Conservation (phyloP, 306 rosid genomes). For the Fragaria nilgerrensis region DNA sequence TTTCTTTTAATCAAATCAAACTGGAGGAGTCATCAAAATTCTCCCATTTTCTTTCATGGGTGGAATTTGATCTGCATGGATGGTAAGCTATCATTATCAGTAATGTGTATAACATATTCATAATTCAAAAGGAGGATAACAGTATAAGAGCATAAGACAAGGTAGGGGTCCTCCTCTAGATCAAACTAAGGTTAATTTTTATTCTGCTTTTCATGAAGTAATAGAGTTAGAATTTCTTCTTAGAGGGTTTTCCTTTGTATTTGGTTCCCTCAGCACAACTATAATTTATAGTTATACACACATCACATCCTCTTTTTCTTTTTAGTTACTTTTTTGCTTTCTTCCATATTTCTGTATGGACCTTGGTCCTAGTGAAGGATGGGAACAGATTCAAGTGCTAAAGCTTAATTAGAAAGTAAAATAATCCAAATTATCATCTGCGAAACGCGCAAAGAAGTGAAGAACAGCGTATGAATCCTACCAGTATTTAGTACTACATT, state of each 20-base stretch:
- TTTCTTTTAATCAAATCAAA: neutral
- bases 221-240: neutral
- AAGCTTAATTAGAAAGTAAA: neutral
- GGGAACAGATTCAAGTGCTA: neutral
- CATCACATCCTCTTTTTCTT: neutral
- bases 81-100: neutral
- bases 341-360: neutral
- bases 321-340: neutral
- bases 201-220: neutral
- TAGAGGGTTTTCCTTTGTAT: neutral
- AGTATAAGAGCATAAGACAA: constrained; percentile 2
- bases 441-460: too few species aligned
- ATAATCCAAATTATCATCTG: too few species aligned
- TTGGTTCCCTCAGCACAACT: neutral
- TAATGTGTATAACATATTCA: neutral
- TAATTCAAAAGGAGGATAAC: neutral
- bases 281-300: neutral
- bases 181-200: neutral
- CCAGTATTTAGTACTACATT: too few species aligned
- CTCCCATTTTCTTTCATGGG: neutral
- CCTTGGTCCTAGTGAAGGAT: too few species aligned
- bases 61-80: neutral
- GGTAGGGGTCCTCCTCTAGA: constrained; percentile 1
- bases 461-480: too few species aligned
- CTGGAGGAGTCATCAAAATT: neutral